Base-by-base conservation (phyloP, 2,329 filamentous ascomycete species). In the Colletotrichum graminicola region DNA sequence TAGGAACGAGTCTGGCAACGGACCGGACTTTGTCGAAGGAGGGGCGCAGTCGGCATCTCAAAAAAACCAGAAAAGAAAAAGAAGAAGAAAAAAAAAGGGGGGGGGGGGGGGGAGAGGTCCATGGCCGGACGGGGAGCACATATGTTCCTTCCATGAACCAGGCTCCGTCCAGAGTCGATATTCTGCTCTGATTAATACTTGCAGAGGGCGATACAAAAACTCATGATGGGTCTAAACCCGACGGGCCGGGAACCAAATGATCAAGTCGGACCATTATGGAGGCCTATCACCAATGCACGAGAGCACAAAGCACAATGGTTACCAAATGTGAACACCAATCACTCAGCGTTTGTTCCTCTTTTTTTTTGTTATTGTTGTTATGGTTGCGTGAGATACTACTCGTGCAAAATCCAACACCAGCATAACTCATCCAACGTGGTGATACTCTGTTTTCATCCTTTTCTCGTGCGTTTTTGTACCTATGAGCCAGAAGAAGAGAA, bases 311-410 rank as follows among this genome's bases (percentile, higher is more conserved):
- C 51, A 2, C 12, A 11, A 51, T 45, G n/a, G 54, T 60, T 29
- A 49, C 54, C 29, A 23, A n/a, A 14, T 18, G 7, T 54, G 21
- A 71, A 68, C 59, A 64, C 64, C 68, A 63, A 63, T 14, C 52
- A 57, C 43, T 72, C 65, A 59, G 23, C 23, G 16, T 70, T 66
- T 73, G 60, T 73, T 73, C 39, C 14, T 21, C n/a, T 62, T 57
- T 60, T 61, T 5, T 45, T 10, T 23, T 47, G 8, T 47, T 47
- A 4, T 47, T 12, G 10, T 12, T 10, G 21, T 47, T 12, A 6
- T 47, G 21, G 11, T 39, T 56, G 45, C 12, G 32, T 39, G 7
- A 11, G 21, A 39, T 56, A 45, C 45, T 73, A 69, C 29, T 72
- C 61, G 39, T 73, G 69, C 72, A 73, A 23, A 55, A 55, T 51